A percentile compares a stretch with the other conserved stretches of the same genome.
Evolutionary conservation across 2,329 filamentous ascomycete species (phyloP).

Genomic region (Aspergillus novoparasiticus): DNA sequence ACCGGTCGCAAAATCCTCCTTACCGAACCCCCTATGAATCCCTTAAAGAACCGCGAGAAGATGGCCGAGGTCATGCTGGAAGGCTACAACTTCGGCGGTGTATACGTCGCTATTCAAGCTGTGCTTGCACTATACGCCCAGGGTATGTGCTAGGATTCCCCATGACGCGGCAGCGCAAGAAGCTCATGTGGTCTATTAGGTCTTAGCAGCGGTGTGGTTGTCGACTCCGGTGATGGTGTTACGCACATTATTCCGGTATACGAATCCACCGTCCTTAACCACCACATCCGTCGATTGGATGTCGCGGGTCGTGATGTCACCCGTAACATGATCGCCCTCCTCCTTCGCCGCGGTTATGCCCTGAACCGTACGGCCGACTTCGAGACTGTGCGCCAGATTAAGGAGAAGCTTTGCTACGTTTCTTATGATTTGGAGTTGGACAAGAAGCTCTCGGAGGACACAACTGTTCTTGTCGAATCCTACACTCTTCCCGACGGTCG

Average conservation of each 20-base stretch:
- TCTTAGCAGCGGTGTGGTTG: conserved; percentile 91
- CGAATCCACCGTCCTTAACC: conserved; percentile 96
- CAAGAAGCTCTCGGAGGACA: conserved; percentile 94
- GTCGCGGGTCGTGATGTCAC: conserved; percentile 97
- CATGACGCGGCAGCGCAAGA: background rate
- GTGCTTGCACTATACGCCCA: conserved; percentile 95
- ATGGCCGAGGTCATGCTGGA: conserved; percentile 99
- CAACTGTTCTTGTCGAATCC: conserved; percentile 93
- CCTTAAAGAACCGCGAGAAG: conserved; percentile 91
- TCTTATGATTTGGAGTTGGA: conserved; percentile 97
- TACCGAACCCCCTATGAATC: conserved; percentile 97
- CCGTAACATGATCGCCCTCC: conserved; percentile 93
- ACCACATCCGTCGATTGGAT: conserved; percentile 89
- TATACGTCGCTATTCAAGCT: conserved; percentile 97
- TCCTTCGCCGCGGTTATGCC: conserved; percentile 90
- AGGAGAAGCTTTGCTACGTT: conserved; percentile 99
- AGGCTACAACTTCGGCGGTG: conserved; percentile 90
- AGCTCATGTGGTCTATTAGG: conserved; percentile 50
- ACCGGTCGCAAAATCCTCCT: conserved; percentile 93
- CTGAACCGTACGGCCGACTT: conserved; percentile 98
- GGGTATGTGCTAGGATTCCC: conserved; percentile 57
- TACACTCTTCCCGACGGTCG: conserved; percentile 97
- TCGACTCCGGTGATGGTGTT: conserved; percentile 96
- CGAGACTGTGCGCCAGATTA: conserved; percentile 98
- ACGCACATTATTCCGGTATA: conserved; percentile 99